Conservation (phyloP, 192 early-diverging fungal genomes). For the Backusella psychrophila region DNA sequence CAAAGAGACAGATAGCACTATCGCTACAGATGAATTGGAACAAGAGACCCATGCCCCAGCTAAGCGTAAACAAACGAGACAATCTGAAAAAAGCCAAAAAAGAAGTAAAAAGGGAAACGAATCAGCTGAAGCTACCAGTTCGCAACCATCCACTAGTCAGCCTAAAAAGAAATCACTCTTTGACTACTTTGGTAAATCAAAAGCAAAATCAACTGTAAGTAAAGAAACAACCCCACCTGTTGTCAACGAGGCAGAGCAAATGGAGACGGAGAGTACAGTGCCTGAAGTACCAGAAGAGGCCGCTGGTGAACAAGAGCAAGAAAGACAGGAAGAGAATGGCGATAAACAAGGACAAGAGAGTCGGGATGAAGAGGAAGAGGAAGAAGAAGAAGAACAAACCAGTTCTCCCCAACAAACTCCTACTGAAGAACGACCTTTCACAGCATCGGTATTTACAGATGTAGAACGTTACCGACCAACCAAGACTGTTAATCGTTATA, state of each 20-base stretch:
- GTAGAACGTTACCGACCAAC: not conserved
- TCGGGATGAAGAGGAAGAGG: too few species aligned
- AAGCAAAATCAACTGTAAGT: not conserved
- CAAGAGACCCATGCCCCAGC: not conserved
- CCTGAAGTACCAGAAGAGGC: not conserved
- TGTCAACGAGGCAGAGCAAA: not conserved
- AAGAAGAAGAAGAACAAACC: not conserved
- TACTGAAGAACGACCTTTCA: not conserved
- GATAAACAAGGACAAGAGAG: not conserved
- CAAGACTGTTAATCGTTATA: not conserved
- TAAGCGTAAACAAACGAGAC: not conserved
- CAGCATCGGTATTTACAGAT: not conserved
- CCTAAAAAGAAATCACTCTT: not conserved
- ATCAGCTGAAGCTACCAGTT: not conserved
- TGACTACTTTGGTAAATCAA: not conserved
- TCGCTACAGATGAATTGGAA: not conserved
- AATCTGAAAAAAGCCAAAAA: not conserved
- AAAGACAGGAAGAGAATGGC: too few species aligned
- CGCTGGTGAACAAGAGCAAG: too few species aligned
- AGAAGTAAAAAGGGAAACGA: not conserved
- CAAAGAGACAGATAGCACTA: not conserved
- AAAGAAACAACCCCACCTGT: not conserved
- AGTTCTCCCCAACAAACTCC: not conserved
- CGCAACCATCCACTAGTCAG: not conserved
- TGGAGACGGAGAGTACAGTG: not conserved